These are phyloP conservation scores for Colletotrichum nymphaeae DNA, from an alignment of 2,329 filamentous ascomycete species.

Conservation along the genomic window DNA sequence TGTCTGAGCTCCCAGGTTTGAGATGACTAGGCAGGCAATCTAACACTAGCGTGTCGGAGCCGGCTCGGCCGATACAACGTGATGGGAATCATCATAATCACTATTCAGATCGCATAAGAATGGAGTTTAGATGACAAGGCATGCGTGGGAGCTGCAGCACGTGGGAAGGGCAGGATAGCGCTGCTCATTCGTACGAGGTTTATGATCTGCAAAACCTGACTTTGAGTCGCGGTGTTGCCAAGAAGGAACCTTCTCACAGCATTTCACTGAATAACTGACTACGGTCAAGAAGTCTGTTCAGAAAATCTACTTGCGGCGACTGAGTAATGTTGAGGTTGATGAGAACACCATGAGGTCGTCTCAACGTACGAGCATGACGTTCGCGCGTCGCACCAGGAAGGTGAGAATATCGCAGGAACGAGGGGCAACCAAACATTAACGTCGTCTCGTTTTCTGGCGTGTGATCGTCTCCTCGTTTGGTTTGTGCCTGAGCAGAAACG, in stretches of 20 bases:
- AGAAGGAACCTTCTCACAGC: background rate
- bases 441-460: constrained; percentile 8
- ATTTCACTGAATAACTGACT: background rate
- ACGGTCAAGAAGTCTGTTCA: background rate
- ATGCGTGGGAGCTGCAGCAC: background rate
- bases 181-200: background rate
- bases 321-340: background rate
- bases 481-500: background rate
- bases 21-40: constrained; percentile 9
- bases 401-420: background rate
- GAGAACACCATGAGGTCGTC: background rate
- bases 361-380: background rate
- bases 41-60: background rate
- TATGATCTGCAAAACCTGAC: background rate
- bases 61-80: constrained; percentile 19
- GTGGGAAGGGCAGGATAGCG: background rate
- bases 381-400: background rate
- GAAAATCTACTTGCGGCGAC: no score
- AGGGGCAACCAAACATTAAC: constrained; percentile 9
- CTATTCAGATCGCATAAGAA: background rate
- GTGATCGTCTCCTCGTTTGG: background rate
- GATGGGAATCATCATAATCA: background rate
- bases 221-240: background rate
- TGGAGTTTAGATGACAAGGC: background rate
- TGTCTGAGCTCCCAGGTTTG: constrained; percentile 26